Percentiles rank a stretch among this genome's conserved stretches.
phyloP scores from a whole-genome alignment of 2,329 filamentous ascomycete species.

The Colletotrichum sp. region DNA sequence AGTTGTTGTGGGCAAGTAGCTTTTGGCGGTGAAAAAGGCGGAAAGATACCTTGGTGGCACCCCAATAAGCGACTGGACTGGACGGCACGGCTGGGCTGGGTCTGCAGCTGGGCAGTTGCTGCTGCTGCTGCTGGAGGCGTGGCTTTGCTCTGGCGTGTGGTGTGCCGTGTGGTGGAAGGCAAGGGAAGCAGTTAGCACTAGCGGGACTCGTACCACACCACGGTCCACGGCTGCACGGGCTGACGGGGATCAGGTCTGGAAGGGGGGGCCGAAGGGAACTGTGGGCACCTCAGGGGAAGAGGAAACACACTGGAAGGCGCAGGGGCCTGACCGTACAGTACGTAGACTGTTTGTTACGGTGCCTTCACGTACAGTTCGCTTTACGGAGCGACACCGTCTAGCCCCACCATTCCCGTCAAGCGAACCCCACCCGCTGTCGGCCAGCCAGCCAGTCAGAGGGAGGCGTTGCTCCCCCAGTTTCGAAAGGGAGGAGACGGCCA shows the following conservation, averaged over 20 bases:
- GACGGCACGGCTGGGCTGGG: not conserved
- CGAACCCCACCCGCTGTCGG: not conserved
- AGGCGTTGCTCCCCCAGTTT: conserved; percentile 11
- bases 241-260: not conserved
- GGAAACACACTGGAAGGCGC: not conserved
- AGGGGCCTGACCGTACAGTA: not conserved
- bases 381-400: not conserved
- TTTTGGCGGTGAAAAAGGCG: not conserved
- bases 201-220: not conserved
- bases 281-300: not conserved
- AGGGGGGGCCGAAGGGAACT: not conserved
- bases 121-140: not conserved
- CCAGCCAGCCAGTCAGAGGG: not conserved
- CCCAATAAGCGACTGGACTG: not conserved
- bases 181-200: conserved; percentile 3
- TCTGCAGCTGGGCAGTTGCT: not conserved
- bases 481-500: conserved; percentile 13
- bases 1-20: not conserved
- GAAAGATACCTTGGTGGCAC: not conserved
- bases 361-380: not conserved
- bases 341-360: fast-evolving
- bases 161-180: not conserved
- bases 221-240: not conserved
- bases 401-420: conserved; percentile 1
- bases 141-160: not conserved